These are phyloP conservation scores for Aleurites moluccanus DNA, from an alignment of 441 rosid species.

Conservation along the genomic window DNA sequence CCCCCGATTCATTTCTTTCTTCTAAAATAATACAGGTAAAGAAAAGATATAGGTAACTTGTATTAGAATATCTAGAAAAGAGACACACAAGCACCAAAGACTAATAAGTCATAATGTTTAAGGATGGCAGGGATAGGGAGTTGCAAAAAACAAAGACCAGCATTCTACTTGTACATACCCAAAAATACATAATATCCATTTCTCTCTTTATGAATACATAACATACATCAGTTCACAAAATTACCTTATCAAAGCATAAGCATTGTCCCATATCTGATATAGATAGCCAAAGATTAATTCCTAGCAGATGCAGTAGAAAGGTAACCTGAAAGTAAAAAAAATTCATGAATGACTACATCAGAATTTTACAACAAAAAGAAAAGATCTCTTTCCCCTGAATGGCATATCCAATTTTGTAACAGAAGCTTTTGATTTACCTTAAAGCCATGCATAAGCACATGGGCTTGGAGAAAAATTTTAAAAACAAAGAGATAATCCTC, in stretches of 20 bases:
- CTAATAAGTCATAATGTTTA: neutral
- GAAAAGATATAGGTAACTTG: neutral
- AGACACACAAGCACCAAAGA: neutral
- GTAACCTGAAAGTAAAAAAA: slow-evolving; percentile 8
- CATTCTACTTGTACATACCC: neutral
- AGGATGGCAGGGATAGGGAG: neutral
- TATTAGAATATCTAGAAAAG: neutral
- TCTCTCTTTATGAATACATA: neutral
- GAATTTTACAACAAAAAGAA: neutral
- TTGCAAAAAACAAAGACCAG: neutral
- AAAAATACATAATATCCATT: neutral
- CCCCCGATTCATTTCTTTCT: slow-evolving; percentile 3
- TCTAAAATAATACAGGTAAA: neutral
- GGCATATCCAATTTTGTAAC: neutral
- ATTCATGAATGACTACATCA: neutral
- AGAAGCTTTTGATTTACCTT: neutral
- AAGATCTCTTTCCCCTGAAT: neutral
- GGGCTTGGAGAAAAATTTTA: slow-evolving; percentile 2
- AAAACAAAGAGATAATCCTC: neutral
- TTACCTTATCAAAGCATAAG: slow-evolving; percentile 23
- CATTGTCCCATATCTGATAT: slow-evolving; percentile 23
- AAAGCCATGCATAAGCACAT: neutral
- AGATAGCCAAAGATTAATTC: neutral
- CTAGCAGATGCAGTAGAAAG: neutral
- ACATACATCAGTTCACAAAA: neutral